phyloP scores from a whole-genome alignment of 1,139 yeast genomes.

The Taiozyma sp. region DNA sequence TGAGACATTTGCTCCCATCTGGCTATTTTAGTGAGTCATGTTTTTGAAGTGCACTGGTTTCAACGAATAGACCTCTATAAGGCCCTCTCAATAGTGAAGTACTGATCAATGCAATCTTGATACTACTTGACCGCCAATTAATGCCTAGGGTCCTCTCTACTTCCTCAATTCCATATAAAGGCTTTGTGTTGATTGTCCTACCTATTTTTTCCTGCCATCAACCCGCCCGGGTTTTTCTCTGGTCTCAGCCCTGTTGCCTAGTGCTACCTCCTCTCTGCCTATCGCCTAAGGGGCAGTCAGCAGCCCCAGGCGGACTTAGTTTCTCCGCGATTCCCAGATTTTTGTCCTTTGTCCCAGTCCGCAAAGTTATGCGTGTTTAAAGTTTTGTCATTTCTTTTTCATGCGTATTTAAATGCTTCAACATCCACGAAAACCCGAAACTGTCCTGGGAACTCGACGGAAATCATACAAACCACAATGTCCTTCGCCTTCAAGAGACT shows the following conservation, averaged over 20 bases:
- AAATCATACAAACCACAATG: constrained; percentile 7
- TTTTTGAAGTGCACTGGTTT: no score
- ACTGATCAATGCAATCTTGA: no score
- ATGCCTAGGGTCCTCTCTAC: no score
- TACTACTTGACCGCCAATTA: no score
- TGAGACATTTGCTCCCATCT: no score
- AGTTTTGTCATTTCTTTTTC: background rate
- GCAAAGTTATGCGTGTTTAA: background rate
- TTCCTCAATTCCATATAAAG: no score
- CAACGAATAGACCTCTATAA: no score
- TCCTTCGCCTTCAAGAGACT: constrained; percentile 24
- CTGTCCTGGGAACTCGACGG: background rate
- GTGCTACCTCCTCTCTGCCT: no score
- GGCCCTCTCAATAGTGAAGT: no score
- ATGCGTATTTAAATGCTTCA: background rate
- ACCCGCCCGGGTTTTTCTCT: background rate
- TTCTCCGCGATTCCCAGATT: background rate
- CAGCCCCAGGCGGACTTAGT: background rate
- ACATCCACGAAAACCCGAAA: background rate
- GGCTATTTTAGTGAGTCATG: no score
- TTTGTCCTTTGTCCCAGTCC: background rate
- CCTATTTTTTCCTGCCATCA: background rate
- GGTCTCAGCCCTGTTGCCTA: no score
- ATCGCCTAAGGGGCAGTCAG: background rate
- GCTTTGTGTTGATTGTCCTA: no score